Evolutionary conservation across 352 stramenopile genomes (phyloP), one percentile per base, ranked within the genome.

Genomic region (Phytophthora meadii): DNA sequence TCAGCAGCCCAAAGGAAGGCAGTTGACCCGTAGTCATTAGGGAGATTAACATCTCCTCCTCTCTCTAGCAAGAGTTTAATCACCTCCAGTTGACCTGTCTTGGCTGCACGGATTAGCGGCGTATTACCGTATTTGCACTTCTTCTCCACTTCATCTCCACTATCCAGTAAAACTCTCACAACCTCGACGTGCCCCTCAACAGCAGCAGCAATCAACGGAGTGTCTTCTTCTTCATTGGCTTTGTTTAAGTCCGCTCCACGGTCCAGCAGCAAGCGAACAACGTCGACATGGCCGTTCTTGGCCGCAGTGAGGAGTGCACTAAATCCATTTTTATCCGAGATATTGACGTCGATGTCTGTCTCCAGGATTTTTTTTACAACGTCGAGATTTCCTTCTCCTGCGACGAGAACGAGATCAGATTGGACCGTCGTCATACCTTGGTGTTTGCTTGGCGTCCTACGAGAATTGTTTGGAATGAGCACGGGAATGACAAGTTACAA

Each of bases 51-150:
- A 2, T 19, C n/a, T 5, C 10, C 39, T 30, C 41, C 30, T 5
- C 30, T 22, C 36, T 65, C 30, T 4, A 65, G 40, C 7, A 65
- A 8, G 2, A 59, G 10, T 14, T 40, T 19, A 7, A 54, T 25
- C 0, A 32, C 22, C 5, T 30, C 47, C 48, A 54, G 14, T n/a
- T 46, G 24, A n/a, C 57, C 57, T 8, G 25, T 36, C 9, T 28
- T 19, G 14, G 47, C 57, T n/a, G 47, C 37, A 14, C 36, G 7
- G 36, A 41, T 15, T 17, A 17, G 12, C 1, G 36, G 11, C 36
- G 15, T 41, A 17, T 41, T 17, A 5, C 11, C 36, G 11, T 41
- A 15, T 41, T 41, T 41, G 17, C 11, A 15, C 15, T 5, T 41
- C 36, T 41, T 41, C 12, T 41, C 36, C 12, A 41, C 15, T 1